These are phyloP conservation scores for Jacaranda mimosifolia DNA, from an alignment of 257 asterid species.

Conservation along the genomic window DNA sequence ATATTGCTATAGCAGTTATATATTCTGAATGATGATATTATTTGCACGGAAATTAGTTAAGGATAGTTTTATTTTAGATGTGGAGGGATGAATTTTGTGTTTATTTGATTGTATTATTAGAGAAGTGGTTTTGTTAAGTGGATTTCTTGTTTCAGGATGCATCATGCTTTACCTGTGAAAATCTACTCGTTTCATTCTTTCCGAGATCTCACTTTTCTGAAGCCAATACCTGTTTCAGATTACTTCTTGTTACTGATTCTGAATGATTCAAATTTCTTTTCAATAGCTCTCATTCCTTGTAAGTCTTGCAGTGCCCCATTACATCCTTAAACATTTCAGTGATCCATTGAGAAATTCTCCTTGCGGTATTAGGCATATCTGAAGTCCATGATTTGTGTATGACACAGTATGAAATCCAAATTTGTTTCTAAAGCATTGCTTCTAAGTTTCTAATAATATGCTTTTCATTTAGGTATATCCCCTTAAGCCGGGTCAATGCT, in stretches of 20 bases:
- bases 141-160: background rate
- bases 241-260: background rate
- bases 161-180: background rate
- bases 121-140: background rate
- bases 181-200: constrained; percentile 11
- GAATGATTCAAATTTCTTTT: background rate
- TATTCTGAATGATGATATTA: background rate
- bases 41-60: background rate
- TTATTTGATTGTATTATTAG: background rate
- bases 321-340: background rate
- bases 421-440: background rate
- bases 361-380: background rate
- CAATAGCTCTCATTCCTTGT: background rate
- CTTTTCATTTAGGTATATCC: constrained; percentile 70
- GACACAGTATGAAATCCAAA: background rate
- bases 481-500: constrained; percentile 72
- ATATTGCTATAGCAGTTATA: background rate
- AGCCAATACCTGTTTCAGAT: background rate
- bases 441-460: constrained; percentile 10
- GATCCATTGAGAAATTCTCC: background rate
- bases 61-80: background rate
- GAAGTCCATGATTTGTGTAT: background rate
- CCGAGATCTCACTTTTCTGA: background rate
- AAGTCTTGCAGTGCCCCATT: background rate
- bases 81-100: background rate